Base-by-base conservation (phyloP, 805 yeast genomes). In the Candida incommunis region DNA sequence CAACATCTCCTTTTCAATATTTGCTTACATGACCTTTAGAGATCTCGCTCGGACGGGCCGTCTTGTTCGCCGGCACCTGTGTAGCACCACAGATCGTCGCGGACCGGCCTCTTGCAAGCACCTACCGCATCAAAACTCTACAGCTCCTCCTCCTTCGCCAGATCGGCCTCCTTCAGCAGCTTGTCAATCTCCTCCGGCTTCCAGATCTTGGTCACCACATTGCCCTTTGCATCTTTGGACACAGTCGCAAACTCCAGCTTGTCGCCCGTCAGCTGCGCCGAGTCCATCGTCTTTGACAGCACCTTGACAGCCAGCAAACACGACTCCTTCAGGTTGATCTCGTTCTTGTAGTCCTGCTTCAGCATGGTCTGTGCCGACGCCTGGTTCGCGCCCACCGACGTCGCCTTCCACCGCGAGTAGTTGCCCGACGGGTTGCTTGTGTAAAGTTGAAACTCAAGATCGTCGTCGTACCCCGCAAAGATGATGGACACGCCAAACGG, bases 341-440 rank as follows among this genome's bases (percentile, higher is more conserved):
- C 92, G 54, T 84, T 90, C 60, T 82, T 86, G 69, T 84, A 92
- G 56, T 92, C 98, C 67, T 88, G 95, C 66, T 92, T 92, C 59
- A 92, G 72, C 51, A 92, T 68, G 1, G 98, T 90, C 68, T 92
- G 98, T 1, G 96, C 96, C 41, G 96, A 88, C 4, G 95, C 76
- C 51, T 86, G 87, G 67, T 92, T 92, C 43, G 96, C 95, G 37
- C 99, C 99, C 48, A 92, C 88, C 54, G 86, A 75, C 26, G 96
- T 90, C 40, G 98, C 98, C 65, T 84, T 87, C 99, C 99, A 92
- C 22, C 98, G 97, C 20, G 94, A 77, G 63, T 88, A 92, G 66
- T 92, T 92, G 23, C 99, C 99, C 0, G 95, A 84, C 13, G 99
- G 99, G 61, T 92, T 92, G 22, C 95, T 82, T 3, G 96, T 88